phyloP scores from a whole-genome alignment of 768 basidiomycete genomes.

The Candolleomyces aberdarensis region DNA sequence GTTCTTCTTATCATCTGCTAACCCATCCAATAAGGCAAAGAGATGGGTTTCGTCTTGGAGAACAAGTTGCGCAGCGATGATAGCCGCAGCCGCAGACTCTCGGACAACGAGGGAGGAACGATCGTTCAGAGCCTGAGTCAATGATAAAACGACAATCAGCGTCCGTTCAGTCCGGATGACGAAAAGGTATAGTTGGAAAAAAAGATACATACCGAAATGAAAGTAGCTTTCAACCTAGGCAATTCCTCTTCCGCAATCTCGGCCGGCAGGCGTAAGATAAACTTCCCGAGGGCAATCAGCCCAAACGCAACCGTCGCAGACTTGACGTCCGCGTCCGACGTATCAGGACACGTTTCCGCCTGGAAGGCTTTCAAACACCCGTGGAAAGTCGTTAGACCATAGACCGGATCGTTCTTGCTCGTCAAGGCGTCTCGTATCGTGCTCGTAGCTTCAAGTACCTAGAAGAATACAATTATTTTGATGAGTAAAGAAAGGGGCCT shows the following conservation, averaged over 20 bases:
- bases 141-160: neutral
- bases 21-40: slow-evolving; percentile 74
- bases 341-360: slow-evolving; percentile 41
- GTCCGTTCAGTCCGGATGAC: neutral
- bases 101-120: slow-evolving; percentile 72
- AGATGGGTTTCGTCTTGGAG: slow-evolving; percentile 81
- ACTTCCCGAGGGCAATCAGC: slow-evolving; percentile 79
- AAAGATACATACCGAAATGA: slow-evolving; percentile 56
- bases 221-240: slow-evolving; percentile 67
- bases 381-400: slow-evolving; percentile 81
- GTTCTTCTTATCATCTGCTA: slow-evolving; percentile 91
- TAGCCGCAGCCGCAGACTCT: slow-evolving; percentile 77
- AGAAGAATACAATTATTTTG: slow-evolving; percentile 4
- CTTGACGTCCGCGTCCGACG: slow-evolving; percentile 50
- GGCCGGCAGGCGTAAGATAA: slow-evolving; percentile 73
- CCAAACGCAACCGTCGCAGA: slow-evolving; percentile 77
- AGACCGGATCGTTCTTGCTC: slow-evolving; percentile 74
- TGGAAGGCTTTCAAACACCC: slow-evolving; percentile 67
- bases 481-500: neutral
- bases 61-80: slow-evolving; percentile 82
- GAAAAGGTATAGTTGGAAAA: neutral
- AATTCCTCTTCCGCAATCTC: slow-evolving; percentile 88
- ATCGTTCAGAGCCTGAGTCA: slow-evolving; percentile 63
- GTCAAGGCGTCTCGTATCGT: slow-evolving; percentile 76
- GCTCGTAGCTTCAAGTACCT: slow-evolving; percentile 84